Base-by-base conservation (phyloP, 2,329 filamentous ascomycete species). In the Pseudopithomyces chartarum region DNA sequence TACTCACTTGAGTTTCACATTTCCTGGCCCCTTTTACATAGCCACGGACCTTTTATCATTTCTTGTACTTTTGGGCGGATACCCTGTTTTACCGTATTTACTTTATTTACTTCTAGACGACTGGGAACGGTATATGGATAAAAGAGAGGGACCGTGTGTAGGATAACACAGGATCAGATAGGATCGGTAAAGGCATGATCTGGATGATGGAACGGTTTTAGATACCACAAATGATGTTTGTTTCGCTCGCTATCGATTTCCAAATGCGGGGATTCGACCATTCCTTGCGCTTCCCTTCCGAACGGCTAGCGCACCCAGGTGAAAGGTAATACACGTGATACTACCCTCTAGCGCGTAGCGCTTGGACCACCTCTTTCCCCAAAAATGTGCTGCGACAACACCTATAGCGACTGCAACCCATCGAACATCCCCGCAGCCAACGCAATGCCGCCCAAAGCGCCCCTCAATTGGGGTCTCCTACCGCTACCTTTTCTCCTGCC, bases 381-480 rank as follows among this genome's bases (percentile, higher is more conserved):
- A 67, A 66, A 66, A 62, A 23, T 34, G 13, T 48, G 34, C 45
- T 29, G 26, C 26, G 26, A 29, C 26, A 29, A 29, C 26, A 29
- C 4, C 26, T 8, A 48, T 43, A 17, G 22, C 26, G 33, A 61
- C 47, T 29, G 34, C 50, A 51, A 32, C 32, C 32, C 55, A 54
- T 50, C 43, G 49, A 19, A 44, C 52, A 56, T 40, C 36, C 54
- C 3, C 42, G 58, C 32, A 51, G 44, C 48, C 48, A 49, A 22
- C 48, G 64, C 53, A 54, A 76, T 76, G 74, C 71, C 73, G 46
- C 70, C 73, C 58, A 69, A 65, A 64, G 52, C 66, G 63, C 62
- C 69, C 57, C 65, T 75, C 61, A 71, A 66, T 64, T 70, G 71
- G 72, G 73, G 66, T 8, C 64, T 67, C 15, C 36, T 68, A 32